Conservation (phyloP, 2,329 filamentous ascomycete species). For the Aspergillus udagawae region DNA sequence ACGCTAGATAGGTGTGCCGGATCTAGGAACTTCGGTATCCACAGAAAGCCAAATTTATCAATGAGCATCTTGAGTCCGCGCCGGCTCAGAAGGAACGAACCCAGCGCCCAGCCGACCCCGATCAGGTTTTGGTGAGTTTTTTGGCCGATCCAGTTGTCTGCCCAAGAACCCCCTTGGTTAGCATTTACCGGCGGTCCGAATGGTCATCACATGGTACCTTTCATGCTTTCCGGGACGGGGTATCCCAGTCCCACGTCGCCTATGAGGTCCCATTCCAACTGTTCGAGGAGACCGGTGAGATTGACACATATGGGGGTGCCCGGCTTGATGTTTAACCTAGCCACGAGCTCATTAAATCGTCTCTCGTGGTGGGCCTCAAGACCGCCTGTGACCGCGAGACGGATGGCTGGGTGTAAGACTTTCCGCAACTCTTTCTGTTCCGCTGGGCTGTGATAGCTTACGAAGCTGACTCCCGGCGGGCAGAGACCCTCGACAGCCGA, state of each 20-base stretch:
- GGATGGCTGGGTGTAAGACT: not conserved
- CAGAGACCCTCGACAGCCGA: not conserved
- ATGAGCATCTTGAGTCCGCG: not conserved
- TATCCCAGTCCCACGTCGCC: not conserved
- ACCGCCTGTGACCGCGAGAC: not conserved
- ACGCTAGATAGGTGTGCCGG: not conserved
- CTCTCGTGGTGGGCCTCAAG: not conserved
- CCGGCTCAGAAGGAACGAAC: not conserved
- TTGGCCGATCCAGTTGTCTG: not conserved
- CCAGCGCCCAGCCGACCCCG: not conserved
- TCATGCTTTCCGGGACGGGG: not conserved
- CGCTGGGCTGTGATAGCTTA: not conserved
- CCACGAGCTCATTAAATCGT: not conserved
- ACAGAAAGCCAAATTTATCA: not conserved
- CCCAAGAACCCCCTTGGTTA: not conserved
- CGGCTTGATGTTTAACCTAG: not conserved
- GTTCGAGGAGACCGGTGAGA: not conserved
- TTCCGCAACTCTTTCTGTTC: not conserved
- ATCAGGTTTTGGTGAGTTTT: not conserved
- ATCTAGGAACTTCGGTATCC: not conserved
- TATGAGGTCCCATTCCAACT: not conserved
- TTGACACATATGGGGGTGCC: not conserved
- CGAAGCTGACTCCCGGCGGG: not conserved
- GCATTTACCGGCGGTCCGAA: no score
- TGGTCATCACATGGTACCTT: not conserved